Conservation (phyloP, 352 stramenopile genomes). For the Pythium angustatum region DNA sequence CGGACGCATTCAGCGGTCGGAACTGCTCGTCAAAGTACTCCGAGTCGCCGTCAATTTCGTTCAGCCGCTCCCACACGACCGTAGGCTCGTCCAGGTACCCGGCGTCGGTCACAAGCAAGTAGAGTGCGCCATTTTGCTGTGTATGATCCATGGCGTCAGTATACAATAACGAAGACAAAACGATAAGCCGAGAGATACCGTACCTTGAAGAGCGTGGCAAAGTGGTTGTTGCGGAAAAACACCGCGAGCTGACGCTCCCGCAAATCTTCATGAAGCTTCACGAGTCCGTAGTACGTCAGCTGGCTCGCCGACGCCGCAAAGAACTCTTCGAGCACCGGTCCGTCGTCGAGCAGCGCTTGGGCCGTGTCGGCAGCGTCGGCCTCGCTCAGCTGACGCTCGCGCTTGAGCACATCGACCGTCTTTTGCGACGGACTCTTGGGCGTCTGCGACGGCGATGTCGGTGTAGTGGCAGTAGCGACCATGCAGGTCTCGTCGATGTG, state of each 20-base stretch:
- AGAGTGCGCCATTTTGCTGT: constrained; percentile 92
- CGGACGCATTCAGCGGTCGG: constrained; percentile 54
- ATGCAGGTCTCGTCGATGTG: background rate
- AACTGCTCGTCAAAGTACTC: constrained; percentile 80
- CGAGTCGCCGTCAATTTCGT: constrained; percentile 86
- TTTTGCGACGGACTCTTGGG: constrained; percentile 69
- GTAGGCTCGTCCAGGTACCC: constrained; percentile 93
- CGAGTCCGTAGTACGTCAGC: constrained; percentile 94
- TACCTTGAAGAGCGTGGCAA: constrained; percentile 95
- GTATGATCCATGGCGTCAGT: too few species aligned
- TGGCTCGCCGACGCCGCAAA: constrained; percentile 90
- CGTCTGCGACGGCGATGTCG: constrained; percentile 31
- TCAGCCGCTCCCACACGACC: constrained; percentile 95
- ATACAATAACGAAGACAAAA: too few species aligned
- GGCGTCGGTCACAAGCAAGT: constrained; percentile 96
- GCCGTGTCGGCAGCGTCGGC: constrained; percentile 59
- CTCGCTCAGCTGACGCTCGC: constrained; percentile 75
- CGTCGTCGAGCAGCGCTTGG: constrained; percentile 70
- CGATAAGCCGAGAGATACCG: too few species aligned
- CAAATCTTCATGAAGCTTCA: constrained; percentile 91
- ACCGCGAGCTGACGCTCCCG: constrained; percentile 91
- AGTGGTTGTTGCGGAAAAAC: constrained; percentile 99
- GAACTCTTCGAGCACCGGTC: constrained; percentile 87
- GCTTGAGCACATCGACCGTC: constrained; percentile 74
- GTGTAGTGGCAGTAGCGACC: constrained; percentile 20